Conservation (phyloP, 495 filamentous ascomycete genomes). For the Thermothielavioides terrestris region DNA sequence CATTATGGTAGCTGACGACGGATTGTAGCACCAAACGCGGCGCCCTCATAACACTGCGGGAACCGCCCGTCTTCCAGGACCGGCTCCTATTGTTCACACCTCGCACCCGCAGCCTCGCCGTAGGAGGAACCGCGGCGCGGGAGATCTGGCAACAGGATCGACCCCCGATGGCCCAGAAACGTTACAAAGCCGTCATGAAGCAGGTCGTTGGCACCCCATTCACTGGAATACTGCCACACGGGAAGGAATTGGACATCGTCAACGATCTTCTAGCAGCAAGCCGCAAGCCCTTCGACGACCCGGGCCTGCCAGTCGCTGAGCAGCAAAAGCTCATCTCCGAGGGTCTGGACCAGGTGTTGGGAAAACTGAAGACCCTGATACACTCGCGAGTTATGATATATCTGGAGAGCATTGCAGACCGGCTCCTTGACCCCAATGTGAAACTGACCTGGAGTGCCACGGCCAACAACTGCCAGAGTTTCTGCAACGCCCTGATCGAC, state of each 20-base stretch:
- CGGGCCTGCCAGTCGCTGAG: not conserved
- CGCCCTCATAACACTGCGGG: conserved; percentile 24
- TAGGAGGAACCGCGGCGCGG: conserved; percentile 12
- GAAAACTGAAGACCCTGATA: not conserved
- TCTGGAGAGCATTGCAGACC: conserved; percentile 17
- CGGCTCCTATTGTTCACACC: conserved; percentile 5
- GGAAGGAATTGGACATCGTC: conserved; percentile 22
- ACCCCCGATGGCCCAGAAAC: conserved; percentile 15
- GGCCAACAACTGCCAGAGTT: conserved; percentile 30
- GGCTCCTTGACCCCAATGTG: too few species aligned
- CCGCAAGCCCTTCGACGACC: not conserved
- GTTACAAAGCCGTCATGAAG: conserved; percentile 36
- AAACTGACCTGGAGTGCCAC: conserved; percentile 21
- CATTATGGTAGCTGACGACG: not conserved
- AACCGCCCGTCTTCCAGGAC: conserved; percentile 24
- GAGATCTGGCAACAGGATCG: conserved; percentile 17
- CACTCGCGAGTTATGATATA: not conserved
- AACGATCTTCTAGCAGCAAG: conserved; percentile 13
- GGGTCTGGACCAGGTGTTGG: conserved; percentile 16
- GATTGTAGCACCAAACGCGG: conserved; percentile 21
- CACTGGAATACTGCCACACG: conserved; percentile 18
- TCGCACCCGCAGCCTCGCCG: conserved; percentile 7
- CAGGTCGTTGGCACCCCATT: conserved; percentile 35
- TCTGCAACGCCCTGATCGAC: conserved; percentile 29
- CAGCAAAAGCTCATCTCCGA: conserved; percentile 7